Conservation (phyloP, 108 stramenopile species). For the Skeletonema menzelii region DNA sequence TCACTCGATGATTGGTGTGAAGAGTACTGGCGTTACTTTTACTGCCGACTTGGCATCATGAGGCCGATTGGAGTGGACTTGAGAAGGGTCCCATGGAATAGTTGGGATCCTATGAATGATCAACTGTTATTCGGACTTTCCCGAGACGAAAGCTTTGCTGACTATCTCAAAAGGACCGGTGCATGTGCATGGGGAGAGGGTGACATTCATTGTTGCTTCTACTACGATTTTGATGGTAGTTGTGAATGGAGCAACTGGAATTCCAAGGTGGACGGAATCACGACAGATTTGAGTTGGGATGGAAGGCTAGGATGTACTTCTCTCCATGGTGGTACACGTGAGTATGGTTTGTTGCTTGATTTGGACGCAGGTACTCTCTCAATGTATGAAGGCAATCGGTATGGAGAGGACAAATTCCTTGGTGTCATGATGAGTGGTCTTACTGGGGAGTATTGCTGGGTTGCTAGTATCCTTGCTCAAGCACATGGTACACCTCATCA, state of each 20-base stretch:
- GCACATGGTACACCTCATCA: background rate
- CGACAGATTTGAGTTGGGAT: background rate
- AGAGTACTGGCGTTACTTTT: background rate
- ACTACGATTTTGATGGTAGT: background rate
- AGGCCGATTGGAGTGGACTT: background rate
- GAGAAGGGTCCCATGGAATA: background rate
- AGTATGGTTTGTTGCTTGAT: conserved; percentile 1
- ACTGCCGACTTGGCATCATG: background rate
- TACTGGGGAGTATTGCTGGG: conserved; percentile 7
- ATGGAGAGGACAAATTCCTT: background rate
- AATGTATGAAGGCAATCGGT: background rate
- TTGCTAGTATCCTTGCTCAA: background rate
- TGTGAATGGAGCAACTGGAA: conserved; percentile 2
- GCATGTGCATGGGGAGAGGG: background rate
- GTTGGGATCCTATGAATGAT: background rate
- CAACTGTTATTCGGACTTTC: background rate
- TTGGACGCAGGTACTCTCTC: conserved; percentile 1
- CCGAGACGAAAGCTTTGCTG: background rate
- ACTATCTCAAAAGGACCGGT: background rate
- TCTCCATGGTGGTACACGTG: background rate
- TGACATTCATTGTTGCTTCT: background rate
- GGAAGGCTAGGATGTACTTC: background rate
- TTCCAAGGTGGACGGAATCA: background rate
- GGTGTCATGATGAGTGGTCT: conserved; percentile 8
- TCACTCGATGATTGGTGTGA: background rate